These are phyloP conservation scores for Hanseniaspora occidentalis DNA, from an alignment of 805 yeast species.

Conservation along the genomic window DNA sequence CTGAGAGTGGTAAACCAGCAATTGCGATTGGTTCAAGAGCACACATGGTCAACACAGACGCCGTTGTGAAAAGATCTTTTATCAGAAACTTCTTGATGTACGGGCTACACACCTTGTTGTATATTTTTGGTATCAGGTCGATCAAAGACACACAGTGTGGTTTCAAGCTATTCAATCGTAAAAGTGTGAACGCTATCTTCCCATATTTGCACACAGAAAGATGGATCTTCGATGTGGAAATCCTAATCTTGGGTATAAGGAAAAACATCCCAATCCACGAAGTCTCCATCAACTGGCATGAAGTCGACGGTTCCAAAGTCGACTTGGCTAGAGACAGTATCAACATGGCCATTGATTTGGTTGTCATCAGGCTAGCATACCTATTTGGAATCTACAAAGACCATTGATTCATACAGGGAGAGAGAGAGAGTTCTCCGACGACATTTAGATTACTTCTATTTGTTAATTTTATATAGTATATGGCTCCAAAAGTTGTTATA, in stretches of 20 bases:
- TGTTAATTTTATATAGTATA: constrained; percentile 1
- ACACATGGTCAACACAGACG: constrained; percentile 91
- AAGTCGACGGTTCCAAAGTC: constrained; percentile 89
- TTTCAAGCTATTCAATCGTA: constrained; percentile 75
- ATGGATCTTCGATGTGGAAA: constrained; percentile 97
- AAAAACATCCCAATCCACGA: constrained; percentile 59
- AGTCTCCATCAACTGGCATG: constrained; percentile 91
- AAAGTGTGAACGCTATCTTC: constrained; percentile 53
- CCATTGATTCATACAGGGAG: constrained; percentile 5
- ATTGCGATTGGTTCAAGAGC: constrained; percentile 90
- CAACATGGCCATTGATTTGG: constrained; percentile 86
- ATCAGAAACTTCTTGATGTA: constrained; percentile 87
- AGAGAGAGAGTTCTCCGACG: neutral
- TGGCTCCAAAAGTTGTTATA: no score
- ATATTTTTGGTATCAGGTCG: constrained; percentile 73
- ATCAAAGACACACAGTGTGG: constrained; percentile 97
- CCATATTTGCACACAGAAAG: constrained; percentile 94
- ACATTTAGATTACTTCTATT: no score
- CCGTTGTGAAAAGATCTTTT: constrained; percentile 87
- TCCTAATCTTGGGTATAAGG: constrained; percentile 65
- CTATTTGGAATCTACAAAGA: constrained; percentile 65
- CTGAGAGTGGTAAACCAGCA: constrained; percentile 13
- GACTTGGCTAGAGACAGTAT: constrained; percentile 84
- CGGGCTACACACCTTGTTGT: constrained; percentile 78
- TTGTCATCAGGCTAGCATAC: constrained; percentile 83